phyloP scores from a whole-genome alignment of 2,329 filamentous ascomycete genomes.

The Phaeosphaeriaceae sp. region DNA sequence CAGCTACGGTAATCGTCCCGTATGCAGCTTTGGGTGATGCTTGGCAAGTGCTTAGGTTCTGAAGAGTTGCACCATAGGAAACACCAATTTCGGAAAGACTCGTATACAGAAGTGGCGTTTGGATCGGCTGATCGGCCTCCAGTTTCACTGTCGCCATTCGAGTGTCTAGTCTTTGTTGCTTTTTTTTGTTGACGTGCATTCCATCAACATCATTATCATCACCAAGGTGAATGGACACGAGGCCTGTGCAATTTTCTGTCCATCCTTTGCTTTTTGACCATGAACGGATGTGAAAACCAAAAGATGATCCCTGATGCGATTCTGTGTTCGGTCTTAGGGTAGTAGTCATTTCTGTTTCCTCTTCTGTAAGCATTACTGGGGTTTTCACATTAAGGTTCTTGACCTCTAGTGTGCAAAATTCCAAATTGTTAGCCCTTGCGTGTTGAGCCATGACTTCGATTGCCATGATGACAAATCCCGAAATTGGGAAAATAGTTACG shows the following conservation, averaged over 20 bases:
- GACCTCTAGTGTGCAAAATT: slow-evolving; percentile 24
- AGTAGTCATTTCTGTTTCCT: slow-evolving; percentile 39
- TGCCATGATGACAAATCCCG: slow-evolving; percentile 40
- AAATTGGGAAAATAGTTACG: slow-evolving; percentile 39
- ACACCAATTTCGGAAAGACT: slow-evolving; percentile 56
- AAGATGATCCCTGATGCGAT: not conserved
- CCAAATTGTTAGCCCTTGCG: slow-evolving; percentile 12
- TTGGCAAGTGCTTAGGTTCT: slow-evolving; percentile 56
- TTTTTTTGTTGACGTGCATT: not conserved
- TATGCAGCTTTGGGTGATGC: slow-evolving; percentile 44
- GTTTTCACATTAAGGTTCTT: slow-evolving; percentile 22
- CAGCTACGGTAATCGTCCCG: slow-evolving; percentile 20
- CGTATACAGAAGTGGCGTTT: slow-evolving; percentile 52
- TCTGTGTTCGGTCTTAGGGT: slow-evolving; percentile 24
- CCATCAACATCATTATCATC: slow-evolving; percentile 53
- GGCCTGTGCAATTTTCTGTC: slow-evolving; percentile 61
- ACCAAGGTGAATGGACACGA: slow-evolving; percentile 49
- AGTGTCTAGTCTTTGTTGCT: slow-evolving; percentile 19
- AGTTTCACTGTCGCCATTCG: slow-evolving; percentile 6
- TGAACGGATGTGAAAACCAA: slow-evolving; percentile 60
- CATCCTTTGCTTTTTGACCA: slow-evolving; percentile 60
- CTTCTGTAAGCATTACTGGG: slow-evolving; percentile 36
- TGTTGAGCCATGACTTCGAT: slow-evolving; percentile 38
- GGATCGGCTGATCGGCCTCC: slow-evolving; percentile 22
- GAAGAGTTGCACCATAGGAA: slow-evolving; percentile 60